Evolutionary conservation across 345 rosid genomes (phyloP).

Genomic region (Raphanus sativus): DNA sequence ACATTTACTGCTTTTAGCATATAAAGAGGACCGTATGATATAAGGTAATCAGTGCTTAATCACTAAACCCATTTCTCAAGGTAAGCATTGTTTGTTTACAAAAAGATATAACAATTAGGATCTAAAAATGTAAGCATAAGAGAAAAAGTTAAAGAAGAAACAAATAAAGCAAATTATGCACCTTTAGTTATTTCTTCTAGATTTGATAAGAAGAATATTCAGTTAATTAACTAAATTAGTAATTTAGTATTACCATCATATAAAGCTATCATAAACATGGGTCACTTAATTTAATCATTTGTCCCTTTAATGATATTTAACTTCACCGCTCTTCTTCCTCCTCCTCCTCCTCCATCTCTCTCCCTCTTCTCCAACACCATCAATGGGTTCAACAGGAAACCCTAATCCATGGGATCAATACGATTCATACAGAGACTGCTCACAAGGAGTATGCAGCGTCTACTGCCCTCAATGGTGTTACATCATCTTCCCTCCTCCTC

Average conservation of each 20-base stretch:
- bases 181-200: not conserved
- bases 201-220: not conserved
- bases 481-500: constrained; percentile 84
- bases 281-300: not conserved
- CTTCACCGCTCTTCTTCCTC: constrained; percentile 20
- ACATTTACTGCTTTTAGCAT: not conserved
- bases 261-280: not conserved
- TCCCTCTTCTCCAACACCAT: not conserved
- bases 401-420: constrained; percentile 38
- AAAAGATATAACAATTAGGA: not conserved
- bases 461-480: constrained; percentile 92
- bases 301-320: constrained; percentile 2
- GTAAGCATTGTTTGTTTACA: not conserved
- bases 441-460: constrained; percentile 71
- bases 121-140: constrained; percentile 16
- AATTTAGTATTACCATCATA: not conserved
- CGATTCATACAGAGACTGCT: constrained; percentile 66
- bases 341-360: not conserved
- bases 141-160: constrained; percentile 24
- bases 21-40: not conserved
- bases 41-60: not conserved
- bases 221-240: not conserved
- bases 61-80: not conserved
- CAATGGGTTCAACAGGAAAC: constrained; percentile 39
- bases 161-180: constrained; percentile 7